Percentiles rank a stretch among this genome's conserved stretches.
Conservation (phyloP, 2,329 filamentous ascomycete genomes). For the Penicillium expansum region DNA sequence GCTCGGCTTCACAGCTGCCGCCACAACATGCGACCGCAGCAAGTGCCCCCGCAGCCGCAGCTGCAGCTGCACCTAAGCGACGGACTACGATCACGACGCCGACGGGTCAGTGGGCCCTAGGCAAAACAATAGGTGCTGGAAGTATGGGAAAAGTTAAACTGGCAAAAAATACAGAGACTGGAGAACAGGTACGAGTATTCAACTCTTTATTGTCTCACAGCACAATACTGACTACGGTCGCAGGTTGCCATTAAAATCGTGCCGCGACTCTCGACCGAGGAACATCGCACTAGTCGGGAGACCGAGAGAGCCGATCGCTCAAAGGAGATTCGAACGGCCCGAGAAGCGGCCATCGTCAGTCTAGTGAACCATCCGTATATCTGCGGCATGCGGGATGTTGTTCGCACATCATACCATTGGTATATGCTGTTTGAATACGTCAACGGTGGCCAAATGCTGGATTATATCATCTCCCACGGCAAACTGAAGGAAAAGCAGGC, state of each 20-base stretch:
- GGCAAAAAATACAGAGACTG: constrained; percentile 82
- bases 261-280: constrained; percentile 82
- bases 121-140: constrained; percentile 94
- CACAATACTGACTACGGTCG: constrained; percentile 3
- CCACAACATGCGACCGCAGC: constrained; percentile 46
- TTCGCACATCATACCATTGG: constrained; percentile 97
- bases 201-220: not conserved
- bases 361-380: constrained; percentile 93
- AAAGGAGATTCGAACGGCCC: constrained; percentile 90
- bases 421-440: constrained; percentile 99
- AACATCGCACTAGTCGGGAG: constrained; percentile 68
- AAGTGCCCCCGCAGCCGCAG: constrained; percentile 34
- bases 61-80: constrained; percentile 45
- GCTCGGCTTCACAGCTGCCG: constrained; percentile 52
- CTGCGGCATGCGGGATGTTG: constrained; percentile 90
- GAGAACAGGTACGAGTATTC: constrained; percentile 68
- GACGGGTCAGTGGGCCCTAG: constrained; percentile 89
- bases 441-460: constrained; percentile 98
- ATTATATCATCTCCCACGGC: constrained; percentile 98
- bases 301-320: constrained; percentile 91
- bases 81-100: constrained; percentile 84
- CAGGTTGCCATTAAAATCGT: constrained; percentile 98
- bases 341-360: constrained; percentile 94
- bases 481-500: constrained; percentile 98
- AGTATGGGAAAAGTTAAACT: constrained; percentile 99